A percentile compares a stretch with the other conserved stretches of the same genome.
These are phyloP conservation scores for Chimonanthus praecox DNA, from an alignment of 164 flowering plant genomes.

Conservation along the genomic window DNA sequence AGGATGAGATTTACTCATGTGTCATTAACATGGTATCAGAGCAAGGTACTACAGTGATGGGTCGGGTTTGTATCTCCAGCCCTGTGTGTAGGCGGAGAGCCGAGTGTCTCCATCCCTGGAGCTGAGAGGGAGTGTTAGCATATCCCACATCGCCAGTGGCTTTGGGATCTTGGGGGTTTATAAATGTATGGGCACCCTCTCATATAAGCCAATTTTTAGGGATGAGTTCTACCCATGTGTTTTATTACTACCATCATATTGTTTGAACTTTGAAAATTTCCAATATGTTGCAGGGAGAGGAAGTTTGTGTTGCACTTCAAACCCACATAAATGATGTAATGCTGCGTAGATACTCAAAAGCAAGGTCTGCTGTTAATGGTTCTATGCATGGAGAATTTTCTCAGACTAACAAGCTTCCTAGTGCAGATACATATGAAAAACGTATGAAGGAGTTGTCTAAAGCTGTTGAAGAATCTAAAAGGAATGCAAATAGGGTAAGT, in stretches of 20 bases:
- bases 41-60: too few species aligned
- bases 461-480: constrained; percentile 73
- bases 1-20: too few species aligned
- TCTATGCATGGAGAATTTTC: constrained; percentile 62
- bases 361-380: constrained; percentile 57
- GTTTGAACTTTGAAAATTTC: background rate
- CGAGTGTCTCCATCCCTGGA: too few species aligned
- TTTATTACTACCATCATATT: background rate
- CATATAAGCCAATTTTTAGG: too few species aligned
- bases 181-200: too few species aligned
- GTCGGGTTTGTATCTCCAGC: too few species aligned
- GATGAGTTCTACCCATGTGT: too few species aligned
- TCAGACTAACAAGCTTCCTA: constrained; percentile 34
- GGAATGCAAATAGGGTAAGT: constrained; percentile 59
- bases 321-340: constrained; percentile 99
- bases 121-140: too few species aligned
- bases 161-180: too few species aligned
- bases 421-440: constrained; percentile 62
- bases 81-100: too few species aligned
- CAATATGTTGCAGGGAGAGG: constrained; percentile 74
- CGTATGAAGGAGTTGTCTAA: constrained; percentile 72
- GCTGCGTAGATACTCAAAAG: constrained; percentile 95
- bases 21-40: too few species aligned
- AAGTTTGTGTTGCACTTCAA: constrained; percentile 98
- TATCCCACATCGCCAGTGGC: too few species aligned